Evolutionary conservation across 129 eudicot genomes (phyloP).

Genomic region (Tagetes patula): DNA sequence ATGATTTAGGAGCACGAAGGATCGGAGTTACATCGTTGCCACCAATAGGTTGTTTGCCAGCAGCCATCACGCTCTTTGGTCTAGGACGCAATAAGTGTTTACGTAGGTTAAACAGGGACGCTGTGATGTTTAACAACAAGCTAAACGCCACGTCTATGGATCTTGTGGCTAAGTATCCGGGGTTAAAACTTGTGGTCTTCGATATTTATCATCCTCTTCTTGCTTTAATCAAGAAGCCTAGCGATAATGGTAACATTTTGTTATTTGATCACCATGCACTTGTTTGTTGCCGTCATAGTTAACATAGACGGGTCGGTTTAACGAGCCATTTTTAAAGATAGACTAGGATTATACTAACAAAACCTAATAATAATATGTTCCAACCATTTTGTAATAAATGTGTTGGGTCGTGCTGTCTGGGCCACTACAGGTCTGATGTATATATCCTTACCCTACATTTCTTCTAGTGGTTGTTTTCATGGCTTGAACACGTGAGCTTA

Average conservation of each 20-base stretch:
- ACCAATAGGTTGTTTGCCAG: conserved; percentile 84
- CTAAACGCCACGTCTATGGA: conserved; percentile 52
- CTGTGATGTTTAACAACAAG: conserved; percentile 60
- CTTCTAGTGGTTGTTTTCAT: too few relatives aligned
- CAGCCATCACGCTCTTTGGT: conserved; percentile 73
- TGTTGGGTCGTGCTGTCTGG: too few relatives aligned
- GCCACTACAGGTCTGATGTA: too few relatives aligned
- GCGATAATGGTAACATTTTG: not conserved
- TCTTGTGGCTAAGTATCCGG: conserved; percentile 38
- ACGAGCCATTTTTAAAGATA: too few relatives aligned
- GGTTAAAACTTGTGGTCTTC: conserved; percentile 63
- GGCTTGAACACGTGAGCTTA: too few relatives aligned
- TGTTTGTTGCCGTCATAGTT: too few relatives aligned
- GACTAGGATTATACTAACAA: too few relatives aligned
- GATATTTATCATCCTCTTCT: conserved; percentile 74
- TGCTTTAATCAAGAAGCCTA: conserved; percentile 44
- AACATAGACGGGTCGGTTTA: too few relatives aligned
- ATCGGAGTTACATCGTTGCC: conserved; percentile 76
- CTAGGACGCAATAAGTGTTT: conserved; percentile 56
- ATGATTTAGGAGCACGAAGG: conserved; percentile 59
- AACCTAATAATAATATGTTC: too few relatives aligned
- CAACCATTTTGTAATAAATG: too few relatives aligned
- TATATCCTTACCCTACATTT: too few relatives aligned
- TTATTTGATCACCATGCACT: not conserved
- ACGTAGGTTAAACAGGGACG: conserved; percentile 48